Evolutionary conservation across 2,329 filamentous ascomycete genomes (phyloP).

Genomic region (Beauveria scarabaeidicola): DNA sequence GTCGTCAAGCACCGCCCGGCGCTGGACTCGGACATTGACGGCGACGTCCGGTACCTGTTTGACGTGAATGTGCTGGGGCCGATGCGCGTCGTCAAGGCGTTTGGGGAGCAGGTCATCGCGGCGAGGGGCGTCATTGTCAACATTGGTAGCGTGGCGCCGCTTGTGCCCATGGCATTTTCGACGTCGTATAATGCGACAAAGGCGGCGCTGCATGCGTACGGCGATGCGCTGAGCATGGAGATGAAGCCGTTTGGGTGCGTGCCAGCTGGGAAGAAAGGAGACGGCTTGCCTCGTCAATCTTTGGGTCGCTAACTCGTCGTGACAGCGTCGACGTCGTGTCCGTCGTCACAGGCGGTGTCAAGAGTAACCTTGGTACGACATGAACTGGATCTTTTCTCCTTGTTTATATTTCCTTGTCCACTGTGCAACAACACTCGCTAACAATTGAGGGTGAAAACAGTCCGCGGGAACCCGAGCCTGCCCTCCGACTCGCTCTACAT

Average conservation of each 20-base stretch:
- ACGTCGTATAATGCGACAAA: constrained; percentile 18
- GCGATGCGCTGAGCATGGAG: constrained; percentile 16
- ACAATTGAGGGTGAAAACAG: background rate
- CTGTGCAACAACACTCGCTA: background rate
- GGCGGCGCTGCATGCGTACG: constrained; percentile 18
- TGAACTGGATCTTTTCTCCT: background rate
- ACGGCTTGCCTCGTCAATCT: too few species aligned
- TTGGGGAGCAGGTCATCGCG: constrained; percentile 15
- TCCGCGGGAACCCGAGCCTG: constrained; percentile 11
- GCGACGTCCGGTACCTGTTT: constrained; percentile 5
- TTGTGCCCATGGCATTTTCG: constrained; percentile 16
- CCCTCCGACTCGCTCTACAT: constrained; percentile 12
- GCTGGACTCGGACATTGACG: constrained; percentile 11
- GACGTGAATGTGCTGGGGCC: constrained; percentile 12
- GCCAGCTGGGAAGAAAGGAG: background rate
- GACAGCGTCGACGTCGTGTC: constrained; percentile 15
- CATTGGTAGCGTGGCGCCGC: constrained; percentile 18
- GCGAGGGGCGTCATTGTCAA: constrained; percentile 19
- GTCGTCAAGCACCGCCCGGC: constrained; percentile 7
- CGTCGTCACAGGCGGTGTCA: constrained; percentile 13
- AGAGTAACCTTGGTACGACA: constrained; percentile 14
- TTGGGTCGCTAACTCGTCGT: background rate
- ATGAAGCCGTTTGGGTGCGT: constrained; percentile 18
- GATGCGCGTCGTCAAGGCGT: constrained; percentile 18
- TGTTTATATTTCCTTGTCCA: background rate